Evolutionary conservation across 192 early-diverging fungal genomes (phyloP).

Genomic region (Umbelopsis ramanniana): DNA sequence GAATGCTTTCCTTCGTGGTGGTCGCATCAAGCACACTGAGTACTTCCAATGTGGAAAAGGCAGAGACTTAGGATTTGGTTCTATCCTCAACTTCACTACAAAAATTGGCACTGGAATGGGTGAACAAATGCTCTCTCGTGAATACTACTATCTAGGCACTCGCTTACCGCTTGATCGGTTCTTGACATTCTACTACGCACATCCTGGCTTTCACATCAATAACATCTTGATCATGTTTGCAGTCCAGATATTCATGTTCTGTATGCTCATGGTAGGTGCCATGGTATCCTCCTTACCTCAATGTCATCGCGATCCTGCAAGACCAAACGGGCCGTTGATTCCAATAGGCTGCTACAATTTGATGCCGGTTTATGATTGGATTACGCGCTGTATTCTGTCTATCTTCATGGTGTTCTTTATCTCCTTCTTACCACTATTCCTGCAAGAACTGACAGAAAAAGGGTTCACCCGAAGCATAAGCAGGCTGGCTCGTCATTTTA

Average conservation of each 20-base stretch:
- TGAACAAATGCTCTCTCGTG: conserved; percentile 79
- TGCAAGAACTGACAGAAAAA: conserved; percentile 76
- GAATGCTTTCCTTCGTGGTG: conserved; percentile 73
- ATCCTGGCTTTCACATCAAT: conserved; percentile 79
- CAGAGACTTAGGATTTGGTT: conserved; percentile 75
- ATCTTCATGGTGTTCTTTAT: conserved; percentile 75
- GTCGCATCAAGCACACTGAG: conserved; percentile 76
- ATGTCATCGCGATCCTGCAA: conserved; percentile 50
- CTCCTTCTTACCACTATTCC: conserved; percentile 68
- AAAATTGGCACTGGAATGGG: conserved; percentile 84
- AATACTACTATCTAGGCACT: conserved; percentile 78
- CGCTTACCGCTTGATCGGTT: conserved; percentile 74
- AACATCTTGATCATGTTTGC: conserved; percentile 77
- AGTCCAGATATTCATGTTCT: conserved; percentile 70
- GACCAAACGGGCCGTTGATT: conserved; percentile 24
- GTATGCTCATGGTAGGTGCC: conserved; percentile 63
- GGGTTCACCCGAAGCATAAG: conserved; percentile 60
- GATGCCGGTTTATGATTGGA: conserved; percentile 66
- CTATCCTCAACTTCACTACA: conserved; percentile 75
- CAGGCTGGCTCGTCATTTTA: conserved; percentile 66
- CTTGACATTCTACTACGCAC: conserved; percentile 76
- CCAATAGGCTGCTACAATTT: conserved; percentile 61
- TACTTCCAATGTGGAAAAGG: conserved; percentile 84
- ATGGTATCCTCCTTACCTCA: conserved; percentile 55
- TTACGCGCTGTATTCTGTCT: conserved; percentile 64